phyloP scores from a whole-genome alignment of 768 basidiomycete species.

The Trametes cingulata region DNA sequence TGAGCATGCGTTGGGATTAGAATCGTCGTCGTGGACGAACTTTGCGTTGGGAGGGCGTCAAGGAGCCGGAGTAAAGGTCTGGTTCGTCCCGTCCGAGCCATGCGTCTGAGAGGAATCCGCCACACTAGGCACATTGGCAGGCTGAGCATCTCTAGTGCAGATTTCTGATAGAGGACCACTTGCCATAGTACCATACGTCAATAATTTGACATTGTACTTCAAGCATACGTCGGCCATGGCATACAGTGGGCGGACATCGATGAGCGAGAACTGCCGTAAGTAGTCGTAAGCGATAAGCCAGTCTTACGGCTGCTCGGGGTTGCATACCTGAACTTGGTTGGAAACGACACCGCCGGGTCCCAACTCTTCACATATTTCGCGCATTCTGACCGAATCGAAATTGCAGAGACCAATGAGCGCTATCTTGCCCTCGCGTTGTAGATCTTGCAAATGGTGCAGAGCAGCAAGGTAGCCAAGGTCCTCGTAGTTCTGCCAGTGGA shows the following conservation, averaged over 20 bases:
- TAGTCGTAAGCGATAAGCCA: not conserved
- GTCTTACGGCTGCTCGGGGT: too few species aligned
- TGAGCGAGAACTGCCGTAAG: slow-evolving; percentile 66
- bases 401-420: slow-evolving; percentile 75
- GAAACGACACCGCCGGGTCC: slow-evolving; percentile 73
- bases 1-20: not conserved
- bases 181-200: slow-evolving; percentile 83
- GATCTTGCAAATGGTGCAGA: slow-evolving; percentile 53
- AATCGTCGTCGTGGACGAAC: slow-evolving; percentile 36
- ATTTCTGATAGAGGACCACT: slow-evolving; percentile 26
- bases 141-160: not conserved
- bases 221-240: slow-evolving; percentile 78
- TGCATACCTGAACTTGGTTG: slow-evolving; percentile 77
- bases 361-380: slow-evolving; percentile 77
- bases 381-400: slow-evolving; percentile 72
- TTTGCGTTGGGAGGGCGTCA: slow-evolving; percentile 86
- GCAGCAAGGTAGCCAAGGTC: slow-evolving; percentile 50
- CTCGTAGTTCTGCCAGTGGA: slow-evolving; percentile 78
- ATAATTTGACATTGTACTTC: slow-evolving; percentile 68
- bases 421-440: slow-evolving; percentile 63
- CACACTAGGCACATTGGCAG: slow-evolving; percentile 53
- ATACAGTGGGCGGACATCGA: slow-evolving; percentile 76
- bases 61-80: slow-evolving; percentile 61
- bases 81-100: slow-evolving; percentile 73
- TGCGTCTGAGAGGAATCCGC: slow-evolving; percentile 76